Evolutionary conservation across 768 basidiomycete genomes (phyloP), one percentile per base, ranked within the genome.

Genomic region (Suillus alpinus): DNA sequence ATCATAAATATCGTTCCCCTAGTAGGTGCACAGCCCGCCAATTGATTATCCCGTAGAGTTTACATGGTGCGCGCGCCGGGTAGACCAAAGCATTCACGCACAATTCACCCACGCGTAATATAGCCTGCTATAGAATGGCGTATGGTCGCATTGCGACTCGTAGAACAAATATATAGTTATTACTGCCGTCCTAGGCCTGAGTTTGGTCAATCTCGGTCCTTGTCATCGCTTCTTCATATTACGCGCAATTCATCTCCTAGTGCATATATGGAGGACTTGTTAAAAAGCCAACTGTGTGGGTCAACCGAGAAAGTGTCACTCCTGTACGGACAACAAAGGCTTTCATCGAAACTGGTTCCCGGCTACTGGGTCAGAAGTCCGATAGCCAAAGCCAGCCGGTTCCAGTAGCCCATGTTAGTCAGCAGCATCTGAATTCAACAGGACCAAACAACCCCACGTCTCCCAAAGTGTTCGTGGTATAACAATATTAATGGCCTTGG

Each of bases 361-460:
- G 32, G 32, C 26, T 26, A 26, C 2, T 26, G 26, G 26, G 26
- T 26, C 26, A 26, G 3, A 26, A 26, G 1, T 26, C n/a, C n/a
- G 26, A 26, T 3, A 26, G 26, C 26, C 26, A 3, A 26, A 26
- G 26, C 26, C 26, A 26, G 26, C 26, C 26, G 26, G 26, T 26
- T 26, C 26, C 26, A 26, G 26, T 26, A 40, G n/a, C 39, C 6
- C 16, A 43, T 20, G 13, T 64, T 65, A 59, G 68, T 65, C 62
- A 64, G 56, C 52, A 32, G 26, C 69, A 4, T 63, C 43, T 23
- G 61, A 62, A 67, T 55, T 2, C 37, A 65, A 67, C 65, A 66
- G 34, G 16, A 23, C 12, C 52, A 66, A 70, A 66, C 53, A 66
- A 59, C 40, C 49, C n/a, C n/a, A 6, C 3, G 4, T 39, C 31